Evolutionary conservation across 164 flowering plant genomes (phyloP).

Genomic region (Tetrastigma voinierianum): DNA sequence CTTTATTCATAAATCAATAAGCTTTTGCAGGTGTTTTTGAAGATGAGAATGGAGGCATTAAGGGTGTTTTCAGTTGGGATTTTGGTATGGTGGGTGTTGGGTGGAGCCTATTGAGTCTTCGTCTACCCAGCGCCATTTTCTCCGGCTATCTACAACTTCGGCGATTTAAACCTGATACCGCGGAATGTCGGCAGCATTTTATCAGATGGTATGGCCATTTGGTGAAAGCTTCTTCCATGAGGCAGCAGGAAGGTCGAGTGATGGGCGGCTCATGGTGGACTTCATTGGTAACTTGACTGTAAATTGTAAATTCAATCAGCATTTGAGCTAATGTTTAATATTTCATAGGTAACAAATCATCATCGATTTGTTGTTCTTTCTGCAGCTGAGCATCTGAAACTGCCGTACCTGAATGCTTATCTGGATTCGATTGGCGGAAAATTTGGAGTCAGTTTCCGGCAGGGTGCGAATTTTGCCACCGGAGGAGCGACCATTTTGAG

Average conservation of each 20-base stretch:
- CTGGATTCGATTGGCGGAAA: constrained; percentile 32
- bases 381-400: constrained; percentile 37
- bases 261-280: constrained; percentile 68
- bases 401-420: constrained; percentile 45
- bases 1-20: too few species aligned
- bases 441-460: constrained; percentile 22
- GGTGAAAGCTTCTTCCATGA: constrained; percentile 49
- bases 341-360: constrained; percentile 50
- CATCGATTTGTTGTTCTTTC: neutral
- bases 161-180: constrained; percentile 72
- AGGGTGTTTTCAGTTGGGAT: too few species aligned
- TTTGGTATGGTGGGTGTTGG: too few species aligned
- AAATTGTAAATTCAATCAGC: neutral
- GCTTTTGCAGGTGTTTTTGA: too few species aligned
- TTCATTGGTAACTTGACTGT: constrained; percentile 55
- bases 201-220: constrained; percentile 29
- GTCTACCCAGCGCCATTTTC: constrained; percentile 35
- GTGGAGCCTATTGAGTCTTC: too few species aligned
- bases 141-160: constrained; percentile 54
- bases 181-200: constrained; percentile 49
- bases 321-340: neutral
- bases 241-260: constrained; percentile 50
- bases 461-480: constrained; percentile 56
- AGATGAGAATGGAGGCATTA: too few species aligned
- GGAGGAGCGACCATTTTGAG: constrained; percentile 48